Evolutionary conservation across 164 flowering plant genomes (phyloP), one percentile per base, ranked within the genome.

Genomic region (Paratinospora sagittata): DNA sequence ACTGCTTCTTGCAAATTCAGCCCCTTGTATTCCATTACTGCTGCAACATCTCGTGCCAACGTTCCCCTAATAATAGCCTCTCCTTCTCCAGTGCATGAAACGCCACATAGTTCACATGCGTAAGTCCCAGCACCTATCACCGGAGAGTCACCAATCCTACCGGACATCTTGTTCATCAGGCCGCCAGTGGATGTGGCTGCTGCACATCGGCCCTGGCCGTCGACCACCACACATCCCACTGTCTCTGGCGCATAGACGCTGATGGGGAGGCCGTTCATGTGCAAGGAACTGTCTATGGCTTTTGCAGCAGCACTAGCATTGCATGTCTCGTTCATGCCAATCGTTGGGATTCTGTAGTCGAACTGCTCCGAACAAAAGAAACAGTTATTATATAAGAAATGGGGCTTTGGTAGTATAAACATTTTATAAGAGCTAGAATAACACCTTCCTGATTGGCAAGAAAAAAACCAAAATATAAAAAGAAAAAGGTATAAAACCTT

Each of bases 131-230:
- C 79, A 0, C 99, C 99, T 0, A 95, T 95, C 62, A 95, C 49
- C 1, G 99, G 94, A 9, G 99, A 91, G 84, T 95, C 99, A 1
- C 99, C 99, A 9, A 95, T 95, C 16, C 97, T 82, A 26, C 99
- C 99, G 26, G 27, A 71, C 94, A 84, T 89, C 67, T 95, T 95
- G 89, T 95, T 95, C 90, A 95, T 89, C 0, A 95, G 86, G 0
- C 98, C 98, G 0, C 97, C 99, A 0, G 99, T 95, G 26, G 98
- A 92, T 3, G 99, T 95, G 65, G 90, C 99, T 0, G 97, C 97
- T 0, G 99, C 99, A 65, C 97, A n/a, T n/a, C n/a, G n/a, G n/a
- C n/a, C n/a, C n/a, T n/a, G n/a, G n/a, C n/a, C n/a, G n/a, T n/a
- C n/a, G n/a, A n/a, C n/a, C n/a, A n/a, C n/a, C n/a, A n/a, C n/a